Evolutionary conservation across 352 stramenopile species (phyloP), one percentile per base, ranked within the genome.

Genomic region (Globisporangium nodosum): DNA sequence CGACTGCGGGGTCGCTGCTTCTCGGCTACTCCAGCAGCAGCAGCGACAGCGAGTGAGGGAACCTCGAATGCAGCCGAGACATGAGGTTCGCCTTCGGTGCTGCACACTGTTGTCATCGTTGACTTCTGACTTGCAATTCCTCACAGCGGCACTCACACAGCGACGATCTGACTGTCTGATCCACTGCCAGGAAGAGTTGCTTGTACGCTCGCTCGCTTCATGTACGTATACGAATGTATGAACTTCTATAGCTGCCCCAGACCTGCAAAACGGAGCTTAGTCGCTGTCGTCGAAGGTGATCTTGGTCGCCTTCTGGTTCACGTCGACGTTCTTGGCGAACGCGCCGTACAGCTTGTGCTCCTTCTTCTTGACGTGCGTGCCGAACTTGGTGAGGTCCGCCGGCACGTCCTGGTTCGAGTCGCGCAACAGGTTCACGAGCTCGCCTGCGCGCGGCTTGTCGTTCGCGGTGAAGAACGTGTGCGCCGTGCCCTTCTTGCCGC

Each of bases 361-460:
- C 90, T 99, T 99, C 85, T 99, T 99, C 81, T 99, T 99, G 51
- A 99, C 98, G 37, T 98, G 97, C 60, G 96, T 99, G 61, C 97
- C 97, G 74, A 99, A 99, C 69, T 98, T 98, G 67, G 96, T 91
- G 39, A 99, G 76, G 49, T 96, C 96, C 30, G 93, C 82, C 3
- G 97, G 97, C 58, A 98, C 88, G 27, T 81, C 56, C 68, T 98
- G 92, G 55, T 96, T 97, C 51, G 94, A 87, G 58, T 98, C 89
- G 58, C 81, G 88, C 74, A 99, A 85, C 21, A 99, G 74, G 68
- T 98, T 97, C 45, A 99, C 94, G 8, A 99, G 76, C 63, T 98
- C 94, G 20, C 96, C 96, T 33, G 96, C 96, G 62, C 97, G 93
- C 55, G 92, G 88, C 78, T 99, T 99, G 71, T 99, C 95, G 56